A percentile compares a stretch with the other conserved stretches of the same genome.
These are phyloP conservation scores for Glycine latifolia DNA, from an alignment of 306 rosid species.

Conservation along the genomic window DNA sequence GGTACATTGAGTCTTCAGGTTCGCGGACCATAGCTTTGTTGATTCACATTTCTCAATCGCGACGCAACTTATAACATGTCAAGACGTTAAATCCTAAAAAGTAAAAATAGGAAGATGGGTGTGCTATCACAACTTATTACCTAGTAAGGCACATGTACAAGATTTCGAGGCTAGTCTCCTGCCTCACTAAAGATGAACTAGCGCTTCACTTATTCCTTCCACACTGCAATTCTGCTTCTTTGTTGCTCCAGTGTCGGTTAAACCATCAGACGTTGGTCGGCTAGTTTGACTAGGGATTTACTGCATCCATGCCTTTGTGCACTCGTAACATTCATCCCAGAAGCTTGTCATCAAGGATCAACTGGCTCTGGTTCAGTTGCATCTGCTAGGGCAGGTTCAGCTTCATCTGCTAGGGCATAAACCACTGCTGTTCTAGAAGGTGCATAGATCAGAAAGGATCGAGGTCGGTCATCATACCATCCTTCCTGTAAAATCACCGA, in stretches of 20 bases:
- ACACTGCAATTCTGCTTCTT: conserved; percentile 33
- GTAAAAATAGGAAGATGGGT: conserved; percentile 10
- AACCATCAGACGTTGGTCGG: conserved; percentile 36
- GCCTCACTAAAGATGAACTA: neutral
- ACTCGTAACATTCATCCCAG: conserved; percentile 22
- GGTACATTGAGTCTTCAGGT: conserved; percentile 4
- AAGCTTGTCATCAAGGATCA: conserved; percentile 50
- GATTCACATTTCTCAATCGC: conserved; percentile 33
- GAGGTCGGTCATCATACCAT: conserved; percentile 72
- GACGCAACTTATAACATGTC: conserved; percentile 14
- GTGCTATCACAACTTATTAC: conserved; percentile 32
- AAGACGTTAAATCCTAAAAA: conserved; percentile 23
- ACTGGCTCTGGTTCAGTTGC: conserved; percentile 26
- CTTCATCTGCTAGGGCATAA: conserved; percentile 62
- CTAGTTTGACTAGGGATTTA: conserved; percentile 39
- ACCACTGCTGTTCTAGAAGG: conserved; percentile 89
- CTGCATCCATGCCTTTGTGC: conserved; percentile 43
- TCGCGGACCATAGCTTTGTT: conserved; percentile 13
- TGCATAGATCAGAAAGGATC: conserved; percentile 78
- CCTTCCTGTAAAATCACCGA: conserved; percentile 68
- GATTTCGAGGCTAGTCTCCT: conserved; percentile 26
- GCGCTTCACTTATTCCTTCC: conserved; percentile 29
- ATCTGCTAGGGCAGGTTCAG: conserved; percentile 4
- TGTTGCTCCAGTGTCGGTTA: conserved; percentile 23
- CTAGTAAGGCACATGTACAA: conserved; percentile 34